These are phyloP conservation scores for Daldinia grandis DNA, from an alignment of 495 filamentous ascomycete genomes.

Conservation along the genomic window DNA sequence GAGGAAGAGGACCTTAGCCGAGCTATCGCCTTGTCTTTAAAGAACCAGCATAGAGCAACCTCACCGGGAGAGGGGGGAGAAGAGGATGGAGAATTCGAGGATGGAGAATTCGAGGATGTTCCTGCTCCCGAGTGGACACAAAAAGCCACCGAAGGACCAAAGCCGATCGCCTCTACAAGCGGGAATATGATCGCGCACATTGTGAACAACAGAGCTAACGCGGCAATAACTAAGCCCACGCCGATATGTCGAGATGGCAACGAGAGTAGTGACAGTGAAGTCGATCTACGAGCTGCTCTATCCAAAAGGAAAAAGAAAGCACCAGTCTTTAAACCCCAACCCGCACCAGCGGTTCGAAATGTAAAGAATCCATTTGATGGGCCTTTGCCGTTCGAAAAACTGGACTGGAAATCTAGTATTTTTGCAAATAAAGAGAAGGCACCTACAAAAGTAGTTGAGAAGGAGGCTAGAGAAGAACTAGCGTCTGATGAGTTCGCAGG, in stretches of 20 bases:
- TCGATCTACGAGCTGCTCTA: conserved; percentile 69
- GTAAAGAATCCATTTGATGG: conserved; percentile 72
- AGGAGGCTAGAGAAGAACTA: conserved; percentile 35
- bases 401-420: conserved; percentile 72
- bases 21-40: conserved; percentile 85
- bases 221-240: conserved; percentile 56
- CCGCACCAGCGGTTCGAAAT: conserved; percentile 44
- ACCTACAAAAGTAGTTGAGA: conserved; percentile 32
- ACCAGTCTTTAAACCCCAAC: conserved; percentile 25
- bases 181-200: conserved; percentile 68
- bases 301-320: conserved; percentile 55
- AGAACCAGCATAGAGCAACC: conserved; percentile 52
- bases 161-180: conserved; percentile 59
- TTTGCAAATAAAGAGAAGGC: conserved; percentile 59
- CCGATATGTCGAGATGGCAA: conserved; percentile 53
- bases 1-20: conserved; percentile 81
- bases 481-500: conserved; percentile 64
- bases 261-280: conserved; percentile 67
- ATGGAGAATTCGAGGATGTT: conserved; percentile 58
- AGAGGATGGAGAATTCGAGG: conserved; percentile 56
- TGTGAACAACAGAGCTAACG: conserved; percentile 68
- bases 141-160: conserved; percentile 60
- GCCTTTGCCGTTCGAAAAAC: conserved; percentile 87
- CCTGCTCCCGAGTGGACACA: conserved; percentile 63
- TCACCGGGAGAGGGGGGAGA: conserved; percentile 41